A percentile compares a stretch with the other conserved stretches of the same genome.
phyloP scores from a whole-genome alignment of 768 basidiomycete genomes.

The Pulveroboletus frians region DNA sequence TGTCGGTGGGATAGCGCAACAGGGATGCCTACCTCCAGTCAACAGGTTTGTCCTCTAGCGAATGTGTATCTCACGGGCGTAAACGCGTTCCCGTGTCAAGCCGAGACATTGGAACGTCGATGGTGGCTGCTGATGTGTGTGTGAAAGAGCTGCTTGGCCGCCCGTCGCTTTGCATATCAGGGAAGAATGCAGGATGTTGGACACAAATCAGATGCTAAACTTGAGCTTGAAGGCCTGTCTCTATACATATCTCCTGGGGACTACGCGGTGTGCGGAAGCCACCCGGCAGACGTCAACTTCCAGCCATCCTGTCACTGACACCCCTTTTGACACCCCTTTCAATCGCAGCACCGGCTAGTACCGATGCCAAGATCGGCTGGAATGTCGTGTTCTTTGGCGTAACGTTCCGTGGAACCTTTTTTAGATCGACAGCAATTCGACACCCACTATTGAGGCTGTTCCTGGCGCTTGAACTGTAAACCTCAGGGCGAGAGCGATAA shows the following conservation, averaged over 20 bases:
- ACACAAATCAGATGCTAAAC: too few species aligned
- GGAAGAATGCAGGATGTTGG: too few species aligned
- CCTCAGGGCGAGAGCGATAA: neutral
- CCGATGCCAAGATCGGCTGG: slow-evolving; percentile 3
- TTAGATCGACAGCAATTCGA: neutral
- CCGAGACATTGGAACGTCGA: neutral
- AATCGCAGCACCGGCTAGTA: neutral
- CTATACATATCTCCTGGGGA: too few species aligned
- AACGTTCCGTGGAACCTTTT: neutral
- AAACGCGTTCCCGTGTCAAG: neutral
- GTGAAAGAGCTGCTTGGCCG: neutral
- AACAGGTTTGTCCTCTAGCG: too few species aligned
- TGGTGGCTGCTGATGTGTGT: too few species aligned
- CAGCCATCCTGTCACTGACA: too few species aligned
- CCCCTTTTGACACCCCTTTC: too few species aligned
- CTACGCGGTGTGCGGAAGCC: too few species aligned
- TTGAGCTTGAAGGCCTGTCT: too few species aligned
- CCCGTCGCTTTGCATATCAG: neutral
- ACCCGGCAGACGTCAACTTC: too few species aligned
- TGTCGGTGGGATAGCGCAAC: neutral
- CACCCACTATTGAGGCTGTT: neutral
- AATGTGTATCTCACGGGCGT: neutral
- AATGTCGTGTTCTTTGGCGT: neutral
- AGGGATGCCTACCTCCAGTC: neutral
- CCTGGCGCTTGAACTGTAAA: neutral